phyloP scores from a whole-genome alignment of 352 stramenopile genomes.

The Achlya hypogyna region DNA sequence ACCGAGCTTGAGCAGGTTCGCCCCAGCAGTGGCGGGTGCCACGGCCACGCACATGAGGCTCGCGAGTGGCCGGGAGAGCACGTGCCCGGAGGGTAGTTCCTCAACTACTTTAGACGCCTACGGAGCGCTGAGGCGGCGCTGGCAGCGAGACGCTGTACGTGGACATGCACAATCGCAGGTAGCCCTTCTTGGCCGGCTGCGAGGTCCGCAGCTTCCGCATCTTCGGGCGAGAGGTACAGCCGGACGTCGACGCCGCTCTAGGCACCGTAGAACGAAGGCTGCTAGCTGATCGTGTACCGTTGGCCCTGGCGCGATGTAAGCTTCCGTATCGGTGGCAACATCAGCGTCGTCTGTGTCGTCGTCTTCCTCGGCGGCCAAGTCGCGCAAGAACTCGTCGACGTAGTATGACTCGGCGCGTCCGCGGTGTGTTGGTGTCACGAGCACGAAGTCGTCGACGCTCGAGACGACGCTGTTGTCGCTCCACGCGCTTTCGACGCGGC shows the following conservation, averaged over 20 bases:
- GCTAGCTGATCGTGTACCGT: constrained; percentile 18
- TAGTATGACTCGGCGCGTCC: constrained; percentile 29
- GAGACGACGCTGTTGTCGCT: constrained; percentile 44
- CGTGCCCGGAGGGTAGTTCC: background rate
- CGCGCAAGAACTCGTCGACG: constrained; percentile 65
- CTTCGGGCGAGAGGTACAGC: constrained; percentile 51
- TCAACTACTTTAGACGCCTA: constrained; percentile 16
- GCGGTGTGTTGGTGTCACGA: constrained; percentile 27
- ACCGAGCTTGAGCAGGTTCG: constrained; percentile 4
- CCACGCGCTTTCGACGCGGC: background rate
- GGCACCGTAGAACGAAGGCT: background rate
- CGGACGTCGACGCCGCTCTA: constrained; percentile 23
- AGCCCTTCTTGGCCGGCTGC: constrained; percentile 58
- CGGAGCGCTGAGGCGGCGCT: background rate
- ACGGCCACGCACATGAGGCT: constrained; percentile 9
- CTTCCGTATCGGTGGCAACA: constrained; percentile 13
- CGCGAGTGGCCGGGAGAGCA: background rate
- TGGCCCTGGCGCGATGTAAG: constrained; percentile 18
- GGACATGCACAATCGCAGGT: constrained; percentile 1
- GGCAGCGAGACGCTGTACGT: background rate
- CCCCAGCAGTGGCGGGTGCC: background rate
- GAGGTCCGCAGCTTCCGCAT: constrained; percentile 47
- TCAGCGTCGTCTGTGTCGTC: constrained; percentile 23
- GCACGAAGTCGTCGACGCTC: constrained; percentile 28
- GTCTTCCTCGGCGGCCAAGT: constrained; percentile 65